These are phyloP conservation scores for Brettanomyces anomalus DNA, from an alignment of 805 yeast species.

Conservation along the genomic window DNA sequence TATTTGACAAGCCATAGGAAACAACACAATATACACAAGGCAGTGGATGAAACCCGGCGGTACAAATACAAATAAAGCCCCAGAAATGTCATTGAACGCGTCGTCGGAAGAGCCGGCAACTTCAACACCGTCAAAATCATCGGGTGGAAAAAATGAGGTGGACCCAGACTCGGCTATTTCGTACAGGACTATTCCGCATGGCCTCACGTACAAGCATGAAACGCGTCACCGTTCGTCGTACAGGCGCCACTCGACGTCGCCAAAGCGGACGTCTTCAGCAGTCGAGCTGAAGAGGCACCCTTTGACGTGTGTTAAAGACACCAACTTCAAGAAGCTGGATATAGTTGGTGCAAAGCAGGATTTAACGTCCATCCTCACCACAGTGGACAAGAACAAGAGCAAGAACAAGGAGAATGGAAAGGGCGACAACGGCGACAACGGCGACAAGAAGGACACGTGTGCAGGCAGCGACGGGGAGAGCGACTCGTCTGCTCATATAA, in stretches of 20 bases:
- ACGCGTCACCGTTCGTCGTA: slow-evolving; percentile 10
- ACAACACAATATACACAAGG: too few relatives aligned
- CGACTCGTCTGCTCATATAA: not conserved
- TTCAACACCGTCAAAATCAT: too few relatives aligned
- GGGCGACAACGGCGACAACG: slow-evolving; percentile 3
- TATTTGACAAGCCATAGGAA: too few relatives aligned
- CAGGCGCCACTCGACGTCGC: slow-evolving; percentile 17
- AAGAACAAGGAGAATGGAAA: not conserved
- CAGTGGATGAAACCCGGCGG: too few relatives aligned
- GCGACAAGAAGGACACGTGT: not conserved
- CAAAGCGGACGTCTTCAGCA: slow-evolving; percentile 10
- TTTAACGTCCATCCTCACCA: slow-evolving; percentile 12
- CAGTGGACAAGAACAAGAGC: slow-evolving; percentile 14
- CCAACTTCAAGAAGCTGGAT: slow-evolving; percentile 10
- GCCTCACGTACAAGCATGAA: slow-evolving; percentile 32
- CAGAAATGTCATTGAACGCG: too few relatives aligned
- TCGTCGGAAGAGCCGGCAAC: too few relatives aligned
- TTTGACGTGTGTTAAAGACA: slow-evolving; percentile 17
- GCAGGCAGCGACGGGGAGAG: slow-evolving; percentile 1
- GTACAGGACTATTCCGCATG: slow-evolving; percentile 35
- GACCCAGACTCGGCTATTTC: slow-evolving; percentile 5
- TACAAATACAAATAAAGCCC: too few relatives aligned
- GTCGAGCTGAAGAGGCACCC: slow-evolving; percentile 14
- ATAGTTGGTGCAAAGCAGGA: slow-evolving; percentile 19
- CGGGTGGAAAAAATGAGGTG: too few relatives aligned